Evolutionary conservation across 1,284 basidiomycete genomes (phyloP), one percentile per base, ranked within the genome.

Genomic region (Albatrellus sp.): DNA sequence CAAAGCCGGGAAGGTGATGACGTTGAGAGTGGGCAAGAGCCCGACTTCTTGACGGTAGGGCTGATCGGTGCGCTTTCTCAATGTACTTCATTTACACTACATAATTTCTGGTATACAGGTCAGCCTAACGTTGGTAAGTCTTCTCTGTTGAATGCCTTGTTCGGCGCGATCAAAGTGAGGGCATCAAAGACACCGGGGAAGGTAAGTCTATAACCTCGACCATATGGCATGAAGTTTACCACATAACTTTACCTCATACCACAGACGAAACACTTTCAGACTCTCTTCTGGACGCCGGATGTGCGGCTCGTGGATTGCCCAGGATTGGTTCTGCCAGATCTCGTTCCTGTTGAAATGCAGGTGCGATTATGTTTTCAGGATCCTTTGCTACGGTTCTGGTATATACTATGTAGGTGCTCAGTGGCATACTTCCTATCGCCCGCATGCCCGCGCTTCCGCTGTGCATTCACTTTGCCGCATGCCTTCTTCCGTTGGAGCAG

Each of bases 41-140:
- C 71, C 2, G 76, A 80, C 30, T 77, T 75, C 50, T 59, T 93
- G 37, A 92, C 88, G 0, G 69, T 94, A 44, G 90, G 90, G 0
- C 60, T 93, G 30, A 84, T 93, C 50, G 90, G 90, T 75, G 28
- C n/a, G 5, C 29, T 37, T 4, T 37, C 10, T 20, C 12, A n/a
- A 2, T 5, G 11, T 13, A 34, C n/a, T 29, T 20, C 24, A 28
- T n/a, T n/a, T 19, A 31, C 29, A 11, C 30, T 12, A 28, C 16
- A 13, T 30, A 20, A 41, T 34, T 29, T 19, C 29, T 12, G 6
- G 11, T 38, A n/a, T 28, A 10, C 50, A 87, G 86, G 88, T 9
- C 90, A 94, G 57, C 91, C 91, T 8, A 96, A 94, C 57, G 90
- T 94, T 30, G 92, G 91, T 24, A 97, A 97, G 59, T 90, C 87